Base-by-base conservation (phyloP, 441 rosid species). In the Erodium moschatum region DNA sequence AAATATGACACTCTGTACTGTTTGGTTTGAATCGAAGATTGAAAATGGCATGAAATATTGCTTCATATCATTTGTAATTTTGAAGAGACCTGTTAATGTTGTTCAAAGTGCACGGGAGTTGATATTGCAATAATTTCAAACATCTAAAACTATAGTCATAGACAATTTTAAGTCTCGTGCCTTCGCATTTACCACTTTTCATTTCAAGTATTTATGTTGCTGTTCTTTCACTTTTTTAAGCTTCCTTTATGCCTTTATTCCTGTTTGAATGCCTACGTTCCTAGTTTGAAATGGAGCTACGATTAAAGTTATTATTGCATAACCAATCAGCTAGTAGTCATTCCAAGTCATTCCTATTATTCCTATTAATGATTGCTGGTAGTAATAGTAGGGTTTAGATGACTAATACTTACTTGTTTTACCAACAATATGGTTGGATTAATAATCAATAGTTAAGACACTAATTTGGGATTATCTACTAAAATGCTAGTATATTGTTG, bases 401-500 rank as follows among this genome's bases (percentile, higher is more conserved):
- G 6, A 33, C 0, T 33, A 33, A 33, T 33, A 33, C 6, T 33
- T 60, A 6, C 24, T 10, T 31, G 5, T 46, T 31, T 60, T 46
- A 44, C 10, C 19, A 5, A 12, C n/a, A 58, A 44, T 16, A 5
- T 67, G 75, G 52, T 46, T 61, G 11, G 33, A 48, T n/a, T 29
- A 63, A 5, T 24, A 33, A 29, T 27, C 66, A 10, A 63, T 24
- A 63, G 35, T 11, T 63, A n/a, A 16, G 16, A 74, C 66, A 73
- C 24, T 44, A 44, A 2, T 10, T 44, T 44, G 50, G 13, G 50
- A 11, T 44, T 44, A 11, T 44, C 50, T 44, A 27, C 20, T 46
- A 69, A 65, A 46, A 20, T 60, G 64, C 33, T 19, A 58, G 1
- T 58, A 8, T 58, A 54, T 54, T 64, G 70, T 72, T 66, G 16